A percentile compares a stretch with the other conserved stretches of the same genome.
Conservation (phyloP, 1,284 basidiomycete genomes). For the Ustilago trichophora region DNA sequence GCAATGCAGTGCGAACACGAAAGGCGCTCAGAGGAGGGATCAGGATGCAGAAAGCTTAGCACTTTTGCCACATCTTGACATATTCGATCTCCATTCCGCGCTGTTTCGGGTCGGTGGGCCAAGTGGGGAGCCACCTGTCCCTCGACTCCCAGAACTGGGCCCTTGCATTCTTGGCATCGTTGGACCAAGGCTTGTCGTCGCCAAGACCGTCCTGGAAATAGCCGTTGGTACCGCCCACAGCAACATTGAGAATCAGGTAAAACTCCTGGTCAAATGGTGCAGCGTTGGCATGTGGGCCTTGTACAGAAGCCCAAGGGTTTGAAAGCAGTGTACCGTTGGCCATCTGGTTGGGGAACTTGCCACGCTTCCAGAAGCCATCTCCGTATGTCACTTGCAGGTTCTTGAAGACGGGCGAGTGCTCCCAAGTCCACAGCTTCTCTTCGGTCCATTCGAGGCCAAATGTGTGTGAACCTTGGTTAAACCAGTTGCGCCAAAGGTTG, state of each 20-base stretch:
- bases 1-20: no score
- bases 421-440: conserved; percentile 74
- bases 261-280: conserved; percentile 88
- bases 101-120: conserved; percentile 24
- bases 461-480: conserved; percentile 77
- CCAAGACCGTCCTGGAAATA: conserved; percentile 78
- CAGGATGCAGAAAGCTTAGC: conserved; percentile 7
- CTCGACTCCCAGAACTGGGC: conserved; percentile 73
- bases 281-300: conserved; percentile 67
- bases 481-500: conserved; percentile 75
- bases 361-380: conserved; percentile 75
- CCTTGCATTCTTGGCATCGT: conserved; percentile 75
- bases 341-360: conserved; percentile 78
- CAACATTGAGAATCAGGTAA: conserved; percentile 81
- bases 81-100: conserved; percentile 79
- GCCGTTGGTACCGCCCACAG: conserved; percentile 83
- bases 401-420: conserved; percentile 77
- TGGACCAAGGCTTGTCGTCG: conserved; percentile 77
- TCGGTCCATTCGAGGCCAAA: conserved; percentile 83
- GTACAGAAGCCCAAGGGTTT: conserved; percentile 47
- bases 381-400: conserved; percentile 74
- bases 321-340: conserved; percentile 78
- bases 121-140: conserved; percentile 46
- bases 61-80: conserved; percentile 75
- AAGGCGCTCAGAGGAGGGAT: not conserved